Evolutionary conservation across 2,329 filamentous ascomycete species (phyloP), one percentile per base, ranked within the genome.

Genomic region (Malbranchea zuffiana): DNA sequence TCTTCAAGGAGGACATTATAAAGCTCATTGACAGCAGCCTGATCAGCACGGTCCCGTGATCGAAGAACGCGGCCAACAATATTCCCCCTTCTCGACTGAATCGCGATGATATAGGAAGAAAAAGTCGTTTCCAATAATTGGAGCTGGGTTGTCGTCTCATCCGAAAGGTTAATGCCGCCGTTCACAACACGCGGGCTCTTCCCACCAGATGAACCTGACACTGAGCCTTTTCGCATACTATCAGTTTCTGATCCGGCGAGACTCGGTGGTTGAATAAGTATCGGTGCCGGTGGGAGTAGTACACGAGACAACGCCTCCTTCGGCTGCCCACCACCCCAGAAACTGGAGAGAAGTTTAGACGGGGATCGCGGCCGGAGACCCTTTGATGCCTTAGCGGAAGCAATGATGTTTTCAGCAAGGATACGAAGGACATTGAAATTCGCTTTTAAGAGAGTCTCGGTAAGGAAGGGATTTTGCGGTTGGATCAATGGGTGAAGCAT

Each of bases 1-100:
- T 81, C 81, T 55, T 94, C 86, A 12, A 93, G 76, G 10, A 95
- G 70, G 21, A 78, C 74, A 53, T 94, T 94, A 61, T 94, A 95
- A 1, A 95, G 67, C 48, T 93, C 85, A 50, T 94, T 94, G 47
- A 94, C 81, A 1, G 74, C 67, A 5, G 88, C 69, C 51, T 87
- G 82, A 52, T 94, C 83, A 2, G 79, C 82, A 18, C 65, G 61
- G 7, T 70, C 66, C 41, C 87, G 73, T 46, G 75, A 79, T 33
- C 86, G 72, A 20, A 95, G 66, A 17, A 75, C 77, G 20, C 80
- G 78, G 12, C 82, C 86, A 12, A 92, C 73, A 40, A 94, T 83
- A 50, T 86, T 85, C 20, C 87, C 87, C 55, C 88, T 92, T 27
- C 86, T 78, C 25, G 80, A 79, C 51, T 90, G 83, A 20, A 95